Base-by-base conservation (phyloP, 495 filamentous ascomycete genomes). In the Pyronema domesticum region DNA sequence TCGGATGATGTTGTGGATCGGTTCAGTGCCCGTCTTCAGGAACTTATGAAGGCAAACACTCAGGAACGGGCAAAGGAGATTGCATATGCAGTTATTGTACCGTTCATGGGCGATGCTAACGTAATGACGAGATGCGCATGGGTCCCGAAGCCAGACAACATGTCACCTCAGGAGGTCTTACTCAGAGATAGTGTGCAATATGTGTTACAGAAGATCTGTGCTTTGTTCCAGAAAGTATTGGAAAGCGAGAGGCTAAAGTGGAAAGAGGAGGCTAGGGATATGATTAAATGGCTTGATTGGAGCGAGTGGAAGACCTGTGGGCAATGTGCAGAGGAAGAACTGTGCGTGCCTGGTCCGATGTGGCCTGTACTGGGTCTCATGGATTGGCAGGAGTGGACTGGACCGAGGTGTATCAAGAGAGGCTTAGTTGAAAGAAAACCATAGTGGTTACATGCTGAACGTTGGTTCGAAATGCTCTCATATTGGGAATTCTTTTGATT, bases 261-360 rank as follows among this genome's bases (percentile, higher is more conserved):
- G 36, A 57, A 18, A 10, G 52, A 36, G 18, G 23, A 37, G 8
- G 19, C 51, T 9, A 44, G 37, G 15, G 49, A 23, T 17, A 30
- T 59, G 11, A 46, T 59, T 14, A 11, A 6, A 17, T 54, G 54
- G 57, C 39, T 59, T 7, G 57, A 59, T 37, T 59, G 57, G 57
- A 49, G 46, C 18, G 53, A 49, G 6, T 59, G 54, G 57, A 30
- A 55, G 17, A 45, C 14, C 18, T 59, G 57, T 39, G 39, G 53
- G 3, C 23, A 34, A 13, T 13, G 30, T 13, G 47, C 18, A 9
- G 11, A 19, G 23, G 47, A 36, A 5, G 47, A 50, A 17, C 9
- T 50, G 30, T 50, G 47, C 34, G 47, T 19, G 23, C 19, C 19
- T 19, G 19, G 13, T 13, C 47, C 39, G 11, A 42, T 50, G 47